Evolutionary conservation across 2,329 filamentous ascomycete species (phyloP).

Genomic region (Graphiopsis chlorocephala): DNA sequence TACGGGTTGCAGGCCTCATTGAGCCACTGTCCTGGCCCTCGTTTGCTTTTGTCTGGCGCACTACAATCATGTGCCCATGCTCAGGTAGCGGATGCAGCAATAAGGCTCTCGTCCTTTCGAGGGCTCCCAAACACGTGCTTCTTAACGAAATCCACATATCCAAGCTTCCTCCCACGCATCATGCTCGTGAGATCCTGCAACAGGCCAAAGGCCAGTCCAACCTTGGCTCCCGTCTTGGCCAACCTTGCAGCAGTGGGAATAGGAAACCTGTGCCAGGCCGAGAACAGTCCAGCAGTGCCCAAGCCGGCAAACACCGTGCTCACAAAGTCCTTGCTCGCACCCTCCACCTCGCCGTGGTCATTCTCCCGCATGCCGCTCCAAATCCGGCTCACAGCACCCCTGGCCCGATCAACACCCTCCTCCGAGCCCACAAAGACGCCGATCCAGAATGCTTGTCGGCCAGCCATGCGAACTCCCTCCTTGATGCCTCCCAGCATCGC

Average conservation of each 20-base stretch:
- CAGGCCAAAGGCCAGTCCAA: constrained; percentile 77
- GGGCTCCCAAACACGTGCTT: constrained; percentile 24
- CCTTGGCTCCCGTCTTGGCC: constrained; percentile 73
- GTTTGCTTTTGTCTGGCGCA: background rate
- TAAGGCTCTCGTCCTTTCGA: background rate
- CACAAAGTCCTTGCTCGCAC: constrained; percentile 63
- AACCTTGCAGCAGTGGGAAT: constrained; percentile 60
- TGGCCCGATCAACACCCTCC: constrained; percentile 71
- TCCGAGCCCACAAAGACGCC: constrained; percentile 77
- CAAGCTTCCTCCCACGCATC: constrained; percentile 67
- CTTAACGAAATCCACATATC: constrained; percentile 66
- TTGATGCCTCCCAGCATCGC: constrained; percentile 72
- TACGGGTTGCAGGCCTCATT: background rate
- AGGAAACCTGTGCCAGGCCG: constrained; percentile 78
- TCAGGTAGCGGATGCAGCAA: background rate
- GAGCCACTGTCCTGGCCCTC: background rate
- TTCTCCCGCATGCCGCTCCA: constrained; percentile 27
- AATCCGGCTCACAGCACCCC: constrained; percentile 37
- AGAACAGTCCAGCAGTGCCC: constrained; percentile 82
- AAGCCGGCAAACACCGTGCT: constrained; percentile 81
- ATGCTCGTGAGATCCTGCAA: constrained; percentile 72
- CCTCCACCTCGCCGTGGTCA: constrained; percentile 35
- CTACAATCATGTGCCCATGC: background rate
- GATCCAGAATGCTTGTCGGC: constrained; percentile 68
- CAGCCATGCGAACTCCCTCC: constrained; percentile 74